A percentile compares a stretch with the other conserved stretches of the same genome.
phyloP scores from a whole-genome alignment of 2,329 filamentous ascomycete genomes.

The Curvularia lunata region DNA sequence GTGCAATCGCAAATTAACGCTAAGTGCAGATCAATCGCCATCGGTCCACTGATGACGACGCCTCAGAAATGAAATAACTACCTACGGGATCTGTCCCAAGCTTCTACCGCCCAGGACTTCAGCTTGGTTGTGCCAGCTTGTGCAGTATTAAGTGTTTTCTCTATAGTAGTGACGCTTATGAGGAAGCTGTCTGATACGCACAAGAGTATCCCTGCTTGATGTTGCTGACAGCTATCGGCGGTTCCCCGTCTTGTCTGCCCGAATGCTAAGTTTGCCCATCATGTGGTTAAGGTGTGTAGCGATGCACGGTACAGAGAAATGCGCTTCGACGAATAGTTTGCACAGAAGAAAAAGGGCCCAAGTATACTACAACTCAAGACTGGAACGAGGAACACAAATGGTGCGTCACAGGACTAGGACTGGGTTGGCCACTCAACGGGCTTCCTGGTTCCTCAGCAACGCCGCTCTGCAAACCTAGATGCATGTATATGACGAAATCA shows the following conservation, averaged over 20 bases:
- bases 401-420: background rate
- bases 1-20: constrained; percentile 17
- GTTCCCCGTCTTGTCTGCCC: background rate
- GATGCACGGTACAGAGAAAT: background rate
- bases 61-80: constrained; percentile 7
- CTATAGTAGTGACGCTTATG: background rate
- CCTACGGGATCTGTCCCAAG: background rate
- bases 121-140: background rate
- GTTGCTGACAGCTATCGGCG: background rate
- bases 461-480: background rate
- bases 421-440: background rate
- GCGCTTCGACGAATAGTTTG: too few species aligned
- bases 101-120: background rate
- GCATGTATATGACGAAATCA: background rate
- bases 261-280: background rate
- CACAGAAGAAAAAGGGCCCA: background rate
- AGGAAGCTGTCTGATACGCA: background rate
- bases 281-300: background rate
- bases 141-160: background rate
- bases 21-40: constrained; percentile 21
- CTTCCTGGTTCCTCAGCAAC: background rate
- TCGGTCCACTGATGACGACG: constrained; percentile 31
- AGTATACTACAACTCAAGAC: background rate
- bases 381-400: background rate
- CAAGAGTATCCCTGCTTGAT: background rate